A percentile compares a stretch with the other conserved stretches of the same genome.
Conservation (phyloP, 345 rosid genomes). For the Rubroshorea leprosula region DNA sequence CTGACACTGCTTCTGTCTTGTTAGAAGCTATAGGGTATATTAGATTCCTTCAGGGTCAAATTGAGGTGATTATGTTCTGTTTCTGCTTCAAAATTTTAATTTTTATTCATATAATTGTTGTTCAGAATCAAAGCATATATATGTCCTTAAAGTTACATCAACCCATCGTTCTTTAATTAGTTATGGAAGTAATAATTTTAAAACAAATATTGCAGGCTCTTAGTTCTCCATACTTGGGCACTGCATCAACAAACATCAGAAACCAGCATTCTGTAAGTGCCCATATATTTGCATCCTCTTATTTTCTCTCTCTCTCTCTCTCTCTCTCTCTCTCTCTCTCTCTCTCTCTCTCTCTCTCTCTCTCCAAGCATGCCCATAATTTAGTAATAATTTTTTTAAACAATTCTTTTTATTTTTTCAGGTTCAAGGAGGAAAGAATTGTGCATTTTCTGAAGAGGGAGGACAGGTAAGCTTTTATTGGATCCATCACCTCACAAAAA, state of each 20-base stretch:
- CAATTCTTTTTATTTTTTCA: not conserved
- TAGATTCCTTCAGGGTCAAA: slow-evolving; percentile 65
- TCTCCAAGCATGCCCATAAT: not conserved
- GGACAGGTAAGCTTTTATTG: slow-evolving; percentile 32
- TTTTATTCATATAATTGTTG: too few relatives aligned
- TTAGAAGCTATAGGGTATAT: slow-evolving; percentile 60
- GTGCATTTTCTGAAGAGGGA: slow-evolving; percentile 19
- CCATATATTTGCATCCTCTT: slow-evolving; percentile 8
- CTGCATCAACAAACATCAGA: slow-evolving; percentile 33
- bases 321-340: too few relatives aligned
- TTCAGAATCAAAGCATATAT: too few relatives aligned
- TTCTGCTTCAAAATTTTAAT: too few relatives aligned
- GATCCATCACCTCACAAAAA: slow-evolving; percentile 27
- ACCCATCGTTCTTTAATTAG: not conserved
- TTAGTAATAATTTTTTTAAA: not conserved
- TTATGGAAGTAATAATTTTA: slow-evolving; percentile 18
- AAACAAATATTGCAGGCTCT: slow-evolving; percentile 40
- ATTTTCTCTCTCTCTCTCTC: too few relatives aligned
- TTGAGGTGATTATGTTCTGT: slow-evolving; percentile 54
- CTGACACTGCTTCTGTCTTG: slow-evolving; percentile 66
- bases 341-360: slow-evolving; percentile 4
- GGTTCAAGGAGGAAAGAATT: slow-evolving; percentile 28
- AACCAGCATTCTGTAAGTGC: slow-evolving; percentile 41
- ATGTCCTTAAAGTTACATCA: too few relatives aligned
- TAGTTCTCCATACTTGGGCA: slow-evolving; percentile 44